Evolutionary conservation across 148 eudicot genomes (phyloP).

Genomic region (Rheum nobile): DNA sequence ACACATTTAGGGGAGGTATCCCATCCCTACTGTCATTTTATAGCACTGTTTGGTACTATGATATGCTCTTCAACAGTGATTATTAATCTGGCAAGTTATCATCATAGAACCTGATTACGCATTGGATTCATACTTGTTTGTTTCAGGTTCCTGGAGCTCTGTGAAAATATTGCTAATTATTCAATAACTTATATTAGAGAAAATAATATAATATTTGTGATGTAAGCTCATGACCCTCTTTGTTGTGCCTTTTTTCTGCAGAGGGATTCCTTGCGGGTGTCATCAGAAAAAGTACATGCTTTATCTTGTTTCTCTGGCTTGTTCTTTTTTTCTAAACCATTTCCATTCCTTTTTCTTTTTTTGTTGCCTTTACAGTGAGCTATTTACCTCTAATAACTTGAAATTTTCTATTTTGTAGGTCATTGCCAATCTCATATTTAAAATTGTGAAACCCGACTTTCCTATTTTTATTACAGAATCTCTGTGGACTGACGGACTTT

Average conservation of each 20-base stretch:
- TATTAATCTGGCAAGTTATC: background rate
- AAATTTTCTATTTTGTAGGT: background rate
- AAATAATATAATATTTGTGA: background rate
- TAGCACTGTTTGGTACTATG: background rate
- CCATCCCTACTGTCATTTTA: no score
- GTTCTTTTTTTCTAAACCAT: background rate
- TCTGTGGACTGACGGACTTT: conserved; percentile 54
- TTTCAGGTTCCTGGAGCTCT: conserved; percentile 81
- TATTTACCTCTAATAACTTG: background rate
- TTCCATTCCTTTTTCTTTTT: background rate
- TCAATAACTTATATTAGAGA: background rate
- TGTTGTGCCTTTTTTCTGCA: conserved; percentile 28
- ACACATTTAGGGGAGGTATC: no score
- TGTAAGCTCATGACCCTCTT: background rate
- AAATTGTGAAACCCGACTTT: background rate
- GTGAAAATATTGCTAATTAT: conserved; percentile 65
- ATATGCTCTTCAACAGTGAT: background rate
- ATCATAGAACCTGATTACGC: background rate
- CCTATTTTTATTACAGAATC: conserved; percentile 30
- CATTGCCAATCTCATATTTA: background rate
- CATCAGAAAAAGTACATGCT: conserved; percentile 62
- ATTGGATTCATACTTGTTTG: background rate
- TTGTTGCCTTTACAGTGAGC: background rate
- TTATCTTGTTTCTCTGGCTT: conserved; percentile 1
- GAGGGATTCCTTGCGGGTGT: conserved; percentile 94